These are phyloP conservation scores for Penicillium lividum DNA, from an alignment of 495 filamentous ascomycete species.

Conservation along the genomic window DNA sequence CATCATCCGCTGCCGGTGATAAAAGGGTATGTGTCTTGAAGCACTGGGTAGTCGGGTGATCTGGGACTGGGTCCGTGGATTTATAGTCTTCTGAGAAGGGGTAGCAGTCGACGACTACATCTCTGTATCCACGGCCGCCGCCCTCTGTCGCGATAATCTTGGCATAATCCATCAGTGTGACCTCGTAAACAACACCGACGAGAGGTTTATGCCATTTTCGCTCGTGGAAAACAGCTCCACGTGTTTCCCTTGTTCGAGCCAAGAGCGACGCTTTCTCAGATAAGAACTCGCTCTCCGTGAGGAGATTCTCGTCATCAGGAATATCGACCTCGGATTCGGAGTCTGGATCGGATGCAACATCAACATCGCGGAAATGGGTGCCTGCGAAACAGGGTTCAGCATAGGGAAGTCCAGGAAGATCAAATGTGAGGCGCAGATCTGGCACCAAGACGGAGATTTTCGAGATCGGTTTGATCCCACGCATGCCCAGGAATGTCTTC, in stretches of 20 bases:
- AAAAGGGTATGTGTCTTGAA: conserved; percentile 64
- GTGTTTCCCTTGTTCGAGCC: conserved; percentile 11
- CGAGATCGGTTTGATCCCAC: conserved; percentile 78
- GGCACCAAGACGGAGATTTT: conserved; percentile 79
- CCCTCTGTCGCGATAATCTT: conserved; percentile 90
- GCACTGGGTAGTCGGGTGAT: conserved; percentile 34
- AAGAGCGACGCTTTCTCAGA: conserved; percentile 37
- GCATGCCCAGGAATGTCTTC: conserved; percentile 70
- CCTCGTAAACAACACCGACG: conserved; percentile 92
- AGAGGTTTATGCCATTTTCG: conserved; percentile 73
- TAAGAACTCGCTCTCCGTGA: conserved; percentile 14
- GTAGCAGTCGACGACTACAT: conserved; percentile 76
- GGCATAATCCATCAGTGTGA: conserved; percentile 76
- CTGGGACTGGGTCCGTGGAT: conserved; percentile 40
- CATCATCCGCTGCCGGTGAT: conserved; percentile 41
- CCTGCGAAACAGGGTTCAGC: conserved; percentile 91
- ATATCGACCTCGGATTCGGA: conserved; percentile 10
- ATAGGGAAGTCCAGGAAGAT: conserved; percentile 85
- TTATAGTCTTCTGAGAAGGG: conserved; percentile 55
- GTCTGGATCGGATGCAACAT: conserved; percentile 19
- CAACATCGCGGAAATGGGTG: conserved; percentile 56
- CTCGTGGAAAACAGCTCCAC: conserved; percentile 35
- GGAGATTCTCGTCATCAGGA: conserved; percentile 17
- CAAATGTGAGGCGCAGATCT: conserved; percentile 72
- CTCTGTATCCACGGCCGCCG: conserved; percentile 76